Evolutionary conservation across 495 filamentous ascomycete species (phyloP).

Genomic region (Geoglossum glabrum): DNA sequence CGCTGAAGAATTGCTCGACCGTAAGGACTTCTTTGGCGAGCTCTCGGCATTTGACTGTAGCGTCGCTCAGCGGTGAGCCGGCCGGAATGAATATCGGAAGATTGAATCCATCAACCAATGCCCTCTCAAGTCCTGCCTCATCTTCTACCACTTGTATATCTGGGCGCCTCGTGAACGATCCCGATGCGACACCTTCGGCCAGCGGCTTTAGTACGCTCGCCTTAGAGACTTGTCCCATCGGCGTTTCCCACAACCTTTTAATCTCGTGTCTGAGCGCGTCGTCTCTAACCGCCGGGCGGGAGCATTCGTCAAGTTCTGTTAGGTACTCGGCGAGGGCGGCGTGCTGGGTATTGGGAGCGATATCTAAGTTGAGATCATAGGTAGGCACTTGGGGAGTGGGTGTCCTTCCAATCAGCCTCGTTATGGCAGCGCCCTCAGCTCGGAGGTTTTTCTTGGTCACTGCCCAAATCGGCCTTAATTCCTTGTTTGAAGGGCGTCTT

Average conservation of each 20-base stretch:
- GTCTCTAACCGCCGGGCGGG: background rate
- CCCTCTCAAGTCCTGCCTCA: background rate
- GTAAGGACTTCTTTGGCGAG: background rate
- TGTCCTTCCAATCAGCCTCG: background rate
- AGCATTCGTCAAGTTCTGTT: background rate
- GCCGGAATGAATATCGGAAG: background rate
- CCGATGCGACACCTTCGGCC: background rate
- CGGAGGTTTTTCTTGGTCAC: background rate
- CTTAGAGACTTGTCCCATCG: background rate
- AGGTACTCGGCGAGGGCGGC: background rate
- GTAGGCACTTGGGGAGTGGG: background rate
- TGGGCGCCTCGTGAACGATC: background rate
- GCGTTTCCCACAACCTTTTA: background rate
- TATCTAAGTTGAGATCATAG: background rate
- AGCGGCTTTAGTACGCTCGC: background rate
- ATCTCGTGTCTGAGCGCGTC: background rate
- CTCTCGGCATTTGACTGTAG: background rate
- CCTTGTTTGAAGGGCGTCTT: background rate
- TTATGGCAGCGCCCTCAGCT: background rate
- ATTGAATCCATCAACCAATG: background rate
- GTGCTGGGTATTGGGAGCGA: background rate
- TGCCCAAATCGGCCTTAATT: background rate
- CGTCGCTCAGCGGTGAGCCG: background rate
- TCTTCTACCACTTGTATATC: background rate
- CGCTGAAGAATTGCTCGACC: background rate